Base-by-base conservation (phyloP, 495 filamentous ascomycete species). In the Daldinia vernicosa region DNA sequence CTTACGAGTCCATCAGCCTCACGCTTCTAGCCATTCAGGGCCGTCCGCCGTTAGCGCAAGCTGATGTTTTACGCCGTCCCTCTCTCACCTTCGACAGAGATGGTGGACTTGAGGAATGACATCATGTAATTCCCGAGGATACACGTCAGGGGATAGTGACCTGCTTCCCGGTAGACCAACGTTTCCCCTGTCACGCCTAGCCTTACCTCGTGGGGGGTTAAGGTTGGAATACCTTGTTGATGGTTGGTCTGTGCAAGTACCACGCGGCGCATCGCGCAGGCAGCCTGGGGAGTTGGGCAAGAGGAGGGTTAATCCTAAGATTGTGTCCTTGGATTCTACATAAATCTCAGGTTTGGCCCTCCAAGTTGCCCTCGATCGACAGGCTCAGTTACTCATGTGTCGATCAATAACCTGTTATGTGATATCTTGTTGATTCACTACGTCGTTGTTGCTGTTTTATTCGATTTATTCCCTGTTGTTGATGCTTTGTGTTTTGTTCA, bases 1-100 rank as follows among this genome's bases (percentile, higher is more conserved):
- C 57, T 64, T 17, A 30, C 30, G 14, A 67, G 47, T 30, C 40
- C 14, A 63, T 71, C 63, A 72, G 69, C 69, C 69, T 67, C 69
- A 72, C 26, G 19, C 14, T 40, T 58, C 17, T 26, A 45, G n/a
- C 64, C 54, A 63, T 63, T 62, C 4, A 43, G 5, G 40, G n/a
- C n/a, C 7, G 17, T 17, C 40, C 7, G 17, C n/a, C 6, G 24
- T 24, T 22, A 19, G 43, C 43, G 17, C 19, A 19, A 22, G 43
- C 9, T 47, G 17, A 12, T 24, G 2, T 22, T 12, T 19, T 11
- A 47, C 7, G 19, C 43, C 2, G 19, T 47, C 19, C 11, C 9
- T 17, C 52, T 9, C 33, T 17, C 8, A 37, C 17, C 26, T 9
- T n/a, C 24, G 30, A 53, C 27, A 27, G 24, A 54, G 52, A 45